Base-by-base conservation (phyloP, 805 yeast species). In the Cyberlindnera xylosilytica region DNA sequence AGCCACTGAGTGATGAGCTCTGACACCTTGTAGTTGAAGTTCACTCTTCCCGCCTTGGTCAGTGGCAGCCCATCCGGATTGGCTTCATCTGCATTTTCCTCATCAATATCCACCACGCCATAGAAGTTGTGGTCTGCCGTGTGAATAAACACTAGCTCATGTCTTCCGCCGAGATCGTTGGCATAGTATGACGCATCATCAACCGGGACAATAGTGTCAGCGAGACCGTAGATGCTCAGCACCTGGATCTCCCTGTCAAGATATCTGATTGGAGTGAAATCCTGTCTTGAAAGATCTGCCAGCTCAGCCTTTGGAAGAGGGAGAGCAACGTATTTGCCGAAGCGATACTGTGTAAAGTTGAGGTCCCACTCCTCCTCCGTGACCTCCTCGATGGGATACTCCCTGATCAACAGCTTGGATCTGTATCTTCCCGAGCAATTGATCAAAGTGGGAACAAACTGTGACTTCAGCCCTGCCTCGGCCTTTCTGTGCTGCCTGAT, bases 101-200 rank as follows among this genome's bases (percentile, higher is more conserved):
- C 65, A 17, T 63, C 54, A 38, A 74, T 66, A 4, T 49, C 63
- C 3, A 60, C 54, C 0, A 57, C 50, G 0, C 93, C 91, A 56
- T 74, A 83, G 57, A 74, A 89, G 54, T 85, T 87, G 62, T 90
- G 98, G 58, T 87, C 90, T 0, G 96, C 96, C 34, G 69, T 70
- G 1, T 76, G 75, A 9, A 90, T 67, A 10, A 87, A 60, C 27
- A 69, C 67, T 41, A 88, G 64, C 5, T 71, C 65, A 52, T 84
- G 82, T 15, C 89, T 76, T 4, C 57, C 54, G 3, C 69, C 72
- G 36, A 89, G 74, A 7, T 65, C 52, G 52, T 83, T 78, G 6
- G 84, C 77, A 63, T 68, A 87, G 31, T 52, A 52, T 0, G 81
- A 70, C 8, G 81, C 70, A 52, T 87, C 96, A 13, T 68, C 68